These are phyloP conservation scores for Salix suchowensis DNA, from an alignment of 345 rosid genomes.

Conservation along the genomic window DNA sequence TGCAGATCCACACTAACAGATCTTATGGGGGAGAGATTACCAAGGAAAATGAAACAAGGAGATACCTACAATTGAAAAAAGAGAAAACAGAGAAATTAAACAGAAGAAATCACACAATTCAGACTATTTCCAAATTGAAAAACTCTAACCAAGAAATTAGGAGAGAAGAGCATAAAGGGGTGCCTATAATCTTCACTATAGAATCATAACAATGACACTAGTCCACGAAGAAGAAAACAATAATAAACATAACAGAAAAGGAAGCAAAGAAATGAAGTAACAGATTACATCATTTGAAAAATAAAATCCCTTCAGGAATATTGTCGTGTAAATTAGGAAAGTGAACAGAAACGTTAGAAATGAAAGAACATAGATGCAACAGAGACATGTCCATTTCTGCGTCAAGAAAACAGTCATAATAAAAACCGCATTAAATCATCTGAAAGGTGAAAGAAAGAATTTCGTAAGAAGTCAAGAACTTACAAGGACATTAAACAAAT, in stretches of 20 bases:
- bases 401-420: not conserved
- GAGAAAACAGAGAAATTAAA: not conserved
- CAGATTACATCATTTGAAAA: not conserved
- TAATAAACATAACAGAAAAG: not conserved
- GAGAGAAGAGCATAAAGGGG: not conserved
- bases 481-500: not conserved
- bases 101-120: not conserved
- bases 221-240: not conserved
- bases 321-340: not conserved
- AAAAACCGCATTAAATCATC: not conserved
- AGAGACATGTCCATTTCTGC: not conserved
- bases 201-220: not conserved
- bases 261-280: not conserved
- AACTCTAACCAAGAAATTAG: not conserved
- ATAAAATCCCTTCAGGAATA: not conserved
- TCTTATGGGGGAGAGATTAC: constrained; percentile 30
- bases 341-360: not conserved
- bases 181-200: not conserved
- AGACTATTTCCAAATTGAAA: not conserved
- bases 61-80: constrained; percentile 26
- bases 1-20: constrained; percentile 13
- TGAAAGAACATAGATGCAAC: not conserved
- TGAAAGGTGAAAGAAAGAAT: no score
- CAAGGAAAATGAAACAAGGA: constrained; percentile 14
- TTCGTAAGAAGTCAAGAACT: not conserved